A percentile compares a stretch with the other conserved stretches of the same genome.
phyloP scores from a whole-genome alignment of 2,329 filamentous ascomycete species.

The Hypoxylon sp. region DNA sequence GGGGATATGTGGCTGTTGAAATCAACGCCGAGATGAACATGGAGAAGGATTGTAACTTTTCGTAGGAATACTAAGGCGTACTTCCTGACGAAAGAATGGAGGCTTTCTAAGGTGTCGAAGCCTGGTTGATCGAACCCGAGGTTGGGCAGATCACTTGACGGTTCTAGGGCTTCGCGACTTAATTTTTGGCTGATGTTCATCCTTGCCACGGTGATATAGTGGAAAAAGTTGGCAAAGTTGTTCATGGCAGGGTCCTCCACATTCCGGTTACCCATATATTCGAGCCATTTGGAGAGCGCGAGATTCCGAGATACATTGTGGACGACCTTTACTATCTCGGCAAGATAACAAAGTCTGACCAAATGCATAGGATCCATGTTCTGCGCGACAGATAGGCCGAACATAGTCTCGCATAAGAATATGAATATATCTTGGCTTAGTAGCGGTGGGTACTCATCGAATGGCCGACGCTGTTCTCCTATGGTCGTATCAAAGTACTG shows the following conservation, averaged over 20 bases:
- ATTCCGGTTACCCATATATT: conserved; percentile 60
- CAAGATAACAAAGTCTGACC: conserved; percentile 87
- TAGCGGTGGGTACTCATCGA: conserved; percentile 69
- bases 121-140: conserved; percentile 69
- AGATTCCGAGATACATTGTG: conserved; percentile 71
- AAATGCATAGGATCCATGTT: conserved; percentile 83
- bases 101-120: conserved; percentile 67
- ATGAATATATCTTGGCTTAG: conserved; percentile 80
- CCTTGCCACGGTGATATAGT: conserved; percentile 62
- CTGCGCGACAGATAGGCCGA: conserved; percentile 77
- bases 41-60: conserved; percentile 85
- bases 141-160: conserved; percentile 57
- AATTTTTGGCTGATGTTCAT: conserved; percentile 57
- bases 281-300: conserved; percentile 64
- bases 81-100: conserved; percentile 76
- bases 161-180: conserved; percentile 52
- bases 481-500: conserved; percentile 64
- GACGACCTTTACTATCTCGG: conserved; percentile 89
- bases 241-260: conserved; percentile 63
- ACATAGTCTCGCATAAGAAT: conserved; percentile 84
- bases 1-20: conserved; percentile 79
- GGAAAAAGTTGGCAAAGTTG: conserved; percentile 70
- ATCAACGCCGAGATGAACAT: conserved; percentile 90
- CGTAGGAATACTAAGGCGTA: conserved; percentile 93
- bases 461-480: conserved; percentile 58